A percentile compares a stretch with the other conserved stretches of the same genome.
Evolutionary conservation across 306 rosid genomes (phyloP).

Genomic region (Cicer bijugum): DNA sequence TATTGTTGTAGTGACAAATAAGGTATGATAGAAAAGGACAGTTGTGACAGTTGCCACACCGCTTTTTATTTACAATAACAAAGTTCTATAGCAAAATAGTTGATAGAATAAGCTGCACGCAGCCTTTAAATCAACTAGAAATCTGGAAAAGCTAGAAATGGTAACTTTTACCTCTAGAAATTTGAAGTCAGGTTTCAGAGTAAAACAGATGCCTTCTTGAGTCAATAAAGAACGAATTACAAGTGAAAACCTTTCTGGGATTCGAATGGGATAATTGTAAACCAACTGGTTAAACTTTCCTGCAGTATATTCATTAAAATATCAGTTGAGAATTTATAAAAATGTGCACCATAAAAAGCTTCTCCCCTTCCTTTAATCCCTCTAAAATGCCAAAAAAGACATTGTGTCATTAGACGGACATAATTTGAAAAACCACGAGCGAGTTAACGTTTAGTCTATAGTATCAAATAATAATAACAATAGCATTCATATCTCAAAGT

Average conservation of each 20-base stretch:
- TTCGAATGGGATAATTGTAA: conserved; percentile 97
- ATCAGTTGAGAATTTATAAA: conserved; percentile 34
- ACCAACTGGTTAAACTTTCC: conserved; percentile 96
- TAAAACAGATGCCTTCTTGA: conserved; percentile 98
- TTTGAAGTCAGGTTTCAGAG: conserved; percentile 86
- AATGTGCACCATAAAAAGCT: conserved; percentile 12
- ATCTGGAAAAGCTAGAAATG: conserved; percentile 38
- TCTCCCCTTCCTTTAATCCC: background rate
- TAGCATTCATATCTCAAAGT: background rate
- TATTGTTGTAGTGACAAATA: conserved; percentile 36
- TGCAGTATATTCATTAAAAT: conserved; percentile 50
- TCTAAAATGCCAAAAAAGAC: background rate
- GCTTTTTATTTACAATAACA: conserved; percentile 30
- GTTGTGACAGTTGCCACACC: conserved; percentile 30
- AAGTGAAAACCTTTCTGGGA: conserved; percentile 97
- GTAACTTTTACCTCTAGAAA: conserved; percentile 84
- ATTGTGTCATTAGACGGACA: conserved; percentile 5
- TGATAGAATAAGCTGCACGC: conserved; percentile 30
- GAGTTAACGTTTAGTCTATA: background rate
- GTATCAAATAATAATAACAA: background rate
- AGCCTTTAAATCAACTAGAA: conserved; percentile 37
- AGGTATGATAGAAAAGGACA: conserved; percentile 33
- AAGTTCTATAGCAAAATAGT: conserved; percentile 29
- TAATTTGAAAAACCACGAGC: background rate
- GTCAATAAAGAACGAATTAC: conserved; percentile 95